Evolutionary conservation across 305 asterid genomes (phyloP), one percentile per base, ranked within the genome.

Genomic region (Rubia tinctorum): DNA sequence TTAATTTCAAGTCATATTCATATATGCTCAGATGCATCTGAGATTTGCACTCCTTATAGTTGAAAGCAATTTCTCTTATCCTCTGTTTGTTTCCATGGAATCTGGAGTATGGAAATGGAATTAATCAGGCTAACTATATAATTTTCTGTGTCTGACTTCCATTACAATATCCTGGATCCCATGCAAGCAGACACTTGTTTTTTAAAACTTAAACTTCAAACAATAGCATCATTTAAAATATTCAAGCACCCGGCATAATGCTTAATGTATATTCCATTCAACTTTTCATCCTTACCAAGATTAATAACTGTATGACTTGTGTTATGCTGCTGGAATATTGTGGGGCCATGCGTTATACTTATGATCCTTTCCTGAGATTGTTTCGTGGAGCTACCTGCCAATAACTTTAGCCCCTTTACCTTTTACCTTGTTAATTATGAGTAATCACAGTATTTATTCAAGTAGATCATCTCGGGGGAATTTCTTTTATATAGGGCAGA

Each of bases 1-100:
- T 42, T 42, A 45, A 73, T 30, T 58, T 74, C 62, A 60, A 72
- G 69, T 22, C 74, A n/a, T 5, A 14, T 22, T 56, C 7, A 7
- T 15, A 9, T 71, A 51, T 9, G 59, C 69, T 53, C 39, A 42
- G 8, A n/a, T 42, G 34, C 53, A 45, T 69, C 69, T 60, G 22
- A 22, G 23, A 17, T 7, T 30, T 45, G 47, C 64, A 45, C 43
- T 59, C 49, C 47, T 60, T 6, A 14, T 2, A 75, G 14, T 18
- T 11, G 18, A 13, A 34, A 60, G 44, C 17, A 56, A 67, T 4
- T 5, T 15, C 59, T 18, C 53, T 18, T 34, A 37, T 10, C 45
- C 13, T 65, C 15, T 40, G 34, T 40, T 9, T 17, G 12, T 49
- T 49, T 49, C 55, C 55, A 49, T 49, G 55, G 55, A 49, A 49